Percentiles rank a stretch among this genome's conserved stretches.
These are phyloP conservation scores for Cardamine chenopodiifolia DNA, from an alignment of 345 rosid species.

Conservation along the genomic window DNA sequence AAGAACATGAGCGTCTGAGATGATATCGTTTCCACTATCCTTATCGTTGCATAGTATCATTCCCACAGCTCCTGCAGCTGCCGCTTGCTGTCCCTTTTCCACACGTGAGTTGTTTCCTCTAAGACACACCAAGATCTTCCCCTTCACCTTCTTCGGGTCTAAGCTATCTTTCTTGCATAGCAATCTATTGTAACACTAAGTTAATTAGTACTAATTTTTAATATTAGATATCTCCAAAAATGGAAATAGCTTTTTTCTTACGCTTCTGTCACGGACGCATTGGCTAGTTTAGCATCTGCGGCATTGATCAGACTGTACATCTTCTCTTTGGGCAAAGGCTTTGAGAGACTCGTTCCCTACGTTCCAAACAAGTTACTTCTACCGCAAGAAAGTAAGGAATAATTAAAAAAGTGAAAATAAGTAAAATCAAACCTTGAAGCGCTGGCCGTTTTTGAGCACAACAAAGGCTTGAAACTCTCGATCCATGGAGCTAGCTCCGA, in stretches of 20 bases:
- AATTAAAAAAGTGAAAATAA: neutral
- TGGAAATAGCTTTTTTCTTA: conserved; percentile 40
- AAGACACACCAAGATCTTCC: conserved; percentile 68
- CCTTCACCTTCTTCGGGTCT: conserved; percentile 59
- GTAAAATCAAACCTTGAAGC: conserved; percentile 47
- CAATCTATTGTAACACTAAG: conserved; percentile 23
- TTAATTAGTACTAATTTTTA: neutral
- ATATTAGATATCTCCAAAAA: neutral
- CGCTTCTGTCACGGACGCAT: conserved; percentile 47
- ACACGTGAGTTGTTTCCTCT: conserved; percentile 52
- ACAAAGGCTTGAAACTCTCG: conserved; percentile 58
- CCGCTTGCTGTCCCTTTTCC: conserved; percentile 55
- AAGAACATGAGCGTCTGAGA: conserved; percentile 63
- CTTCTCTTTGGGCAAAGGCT: conserved; percentile 41
- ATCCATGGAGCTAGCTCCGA: conserved; percentile 79
- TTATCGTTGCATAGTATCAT: conserved; percentile 72
- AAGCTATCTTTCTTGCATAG: conserved; percentile 50
- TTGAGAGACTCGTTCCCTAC: conserved; percentile 73
- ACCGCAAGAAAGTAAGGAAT: neutral
- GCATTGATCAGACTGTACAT: conserved; percentile 58
- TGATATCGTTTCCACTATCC: conserved; percentile 48
- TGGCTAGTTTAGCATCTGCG: conserved; percentile 46
- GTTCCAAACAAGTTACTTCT: conserved; percentile 4
- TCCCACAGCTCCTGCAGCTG: conserved; percentile 61
- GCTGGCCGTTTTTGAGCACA: conserved; percentile 50